Evolutionary conservation across 2,329 filamentous ascomycete genomes (phyloP).

Genomic region (Fusarium nisikadoi): DNA sequence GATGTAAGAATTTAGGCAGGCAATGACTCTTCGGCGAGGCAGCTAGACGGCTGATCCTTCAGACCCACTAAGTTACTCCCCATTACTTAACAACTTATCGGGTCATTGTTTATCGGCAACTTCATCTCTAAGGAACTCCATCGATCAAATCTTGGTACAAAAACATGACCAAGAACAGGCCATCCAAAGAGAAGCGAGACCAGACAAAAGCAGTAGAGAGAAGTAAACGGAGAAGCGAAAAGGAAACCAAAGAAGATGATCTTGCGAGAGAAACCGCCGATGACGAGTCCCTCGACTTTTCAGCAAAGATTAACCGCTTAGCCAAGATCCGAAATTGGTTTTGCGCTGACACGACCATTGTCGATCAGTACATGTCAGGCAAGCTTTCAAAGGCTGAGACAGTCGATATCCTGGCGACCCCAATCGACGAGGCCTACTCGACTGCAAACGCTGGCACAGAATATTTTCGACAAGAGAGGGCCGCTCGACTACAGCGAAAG

Average conservation of each 20-base stretch:
- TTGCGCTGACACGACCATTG: neutral
- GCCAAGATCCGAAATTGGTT: constrained; percentile 5
- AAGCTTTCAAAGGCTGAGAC: accelerated
- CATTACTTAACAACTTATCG: neutral
- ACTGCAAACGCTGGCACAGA: neutral
- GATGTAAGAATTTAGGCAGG: neutral
- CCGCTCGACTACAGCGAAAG: neutral
- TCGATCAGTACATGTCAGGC: neutral
- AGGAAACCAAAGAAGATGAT: neutral
- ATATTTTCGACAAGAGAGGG: neutral
- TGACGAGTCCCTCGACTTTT: neutral
- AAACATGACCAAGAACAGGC: constrained; percentile 7
- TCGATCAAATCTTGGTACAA: too few species aligned
- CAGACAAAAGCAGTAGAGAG: neutral
- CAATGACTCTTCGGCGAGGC: neutral
- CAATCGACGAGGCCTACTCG: neutral
- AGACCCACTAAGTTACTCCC: neutral
- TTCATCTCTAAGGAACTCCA: too few species aligned
- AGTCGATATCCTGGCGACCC: neutral
- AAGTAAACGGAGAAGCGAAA: neutral
- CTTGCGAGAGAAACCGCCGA: neutral
- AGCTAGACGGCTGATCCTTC: neutral
- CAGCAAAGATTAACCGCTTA: neutral
- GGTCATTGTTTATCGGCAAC: too few species aligned
- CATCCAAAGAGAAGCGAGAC: neutral